Conservation (phyloP, 169 alveolate genomes). For the Haemoproteus tartakovskyi region DNA sequence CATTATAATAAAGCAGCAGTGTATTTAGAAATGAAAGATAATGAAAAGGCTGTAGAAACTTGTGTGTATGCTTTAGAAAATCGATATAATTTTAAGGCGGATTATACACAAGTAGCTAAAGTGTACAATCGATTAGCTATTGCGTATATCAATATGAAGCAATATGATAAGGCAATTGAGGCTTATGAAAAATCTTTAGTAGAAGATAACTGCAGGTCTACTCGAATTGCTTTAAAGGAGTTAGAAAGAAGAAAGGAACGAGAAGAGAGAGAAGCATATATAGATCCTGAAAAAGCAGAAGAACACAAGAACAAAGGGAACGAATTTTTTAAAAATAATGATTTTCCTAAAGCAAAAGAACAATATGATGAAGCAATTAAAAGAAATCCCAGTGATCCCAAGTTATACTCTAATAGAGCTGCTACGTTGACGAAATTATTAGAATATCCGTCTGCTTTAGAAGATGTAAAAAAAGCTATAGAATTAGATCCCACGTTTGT, state of each 20-base stretch:
- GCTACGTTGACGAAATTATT: constrained; percentile 93
- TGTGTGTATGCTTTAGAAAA: constrained; percentile 92
- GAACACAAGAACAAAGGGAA: constrained; percentile 89
- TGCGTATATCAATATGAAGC: constrained; percentile 81
- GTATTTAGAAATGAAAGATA: constrained; percentile 92
- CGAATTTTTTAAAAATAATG: constrained; percentile 88
- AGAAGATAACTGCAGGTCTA: constrained; percentile 91
- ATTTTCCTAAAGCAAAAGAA: constrained; percentile 95
- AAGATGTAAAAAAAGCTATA: constrained; percentile 83
- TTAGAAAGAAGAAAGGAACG: constrained; percentile 90
- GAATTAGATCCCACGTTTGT: constrained; percentile 94
- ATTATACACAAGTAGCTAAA: constrained; percentile 84
- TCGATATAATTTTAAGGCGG: constrained; percentile 90
- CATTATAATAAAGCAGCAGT: constrained; percentile 93
- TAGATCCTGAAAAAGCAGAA: constrained; percentile 95
- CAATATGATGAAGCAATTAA: constrained; percentile 96
- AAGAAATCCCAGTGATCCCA: constrained; percentile 95
- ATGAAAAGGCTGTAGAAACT: constrained; percentile 88
- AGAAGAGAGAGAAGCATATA: constrained; percentile 89
- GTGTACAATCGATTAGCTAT: constrained; percentile 88
- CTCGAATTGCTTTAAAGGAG: constrained; percentile 90
- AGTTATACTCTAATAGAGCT: constrained; percentile 95
- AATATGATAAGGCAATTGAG: constrained; percentile 87
- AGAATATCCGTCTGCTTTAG: constrained; percentile 93
- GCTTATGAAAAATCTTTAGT: constrained; percentile 89